These are phyloP conservation scores for Paraconiothyrium brasiliense DNA, from an alignment of 2,329 filamentous ascomycete species.

Conservation along the genomic window DNA sequence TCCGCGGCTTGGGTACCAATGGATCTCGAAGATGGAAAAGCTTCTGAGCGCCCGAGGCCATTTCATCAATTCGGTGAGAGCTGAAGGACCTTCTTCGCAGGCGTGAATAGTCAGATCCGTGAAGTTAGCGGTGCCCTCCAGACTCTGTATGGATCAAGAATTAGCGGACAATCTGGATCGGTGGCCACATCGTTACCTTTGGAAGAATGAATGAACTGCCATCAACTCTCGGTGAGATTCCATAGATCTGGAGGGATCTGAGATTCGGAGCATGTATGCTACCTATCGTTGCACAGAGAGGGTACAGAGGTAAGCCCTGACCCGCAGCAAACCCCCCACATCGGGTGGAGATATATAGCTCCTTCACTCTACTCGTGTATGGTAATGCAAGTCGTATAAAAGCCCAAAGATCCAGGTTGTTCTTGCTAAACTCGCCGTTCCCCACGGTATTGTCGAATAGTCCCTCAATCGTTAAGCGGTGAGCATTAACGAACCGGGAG, in stretches of 20 bases:
- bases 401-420: not conserved
- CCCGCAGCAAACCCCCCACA: not conserved
- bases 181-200: not conserved
- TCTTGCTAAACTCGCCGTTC: not conserved
- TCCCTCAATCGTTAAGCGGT: not conserved
- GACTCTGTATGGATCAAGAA: not conserved
- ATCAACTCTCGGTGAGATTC: not conserved
- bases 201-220: not conserved
- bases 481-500: not conserved
- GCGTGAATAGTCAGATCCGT: not conserved
- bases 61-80: not conserved
- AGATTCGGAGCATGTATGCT: not conserved
- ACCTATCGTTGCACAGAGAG: not conserved
- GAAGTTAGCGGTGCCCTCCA: not conserved
- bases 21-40: not conserved
- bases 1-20: not conserved
- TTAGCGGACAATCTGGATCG: not conserved
- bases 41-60: not conserved
- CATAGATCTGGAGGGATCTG: not conserved
- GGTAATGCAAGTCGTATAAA: not conserved
- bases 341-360: not conserved
- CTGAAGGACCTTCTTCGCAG: not conserved
- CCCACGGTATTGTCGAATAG: not conserved
- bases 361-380: not conserved
- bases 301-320: not conserved